Conservation (phyloP, 23 red algal genomes). For the Chondrus crispus region DNA sequence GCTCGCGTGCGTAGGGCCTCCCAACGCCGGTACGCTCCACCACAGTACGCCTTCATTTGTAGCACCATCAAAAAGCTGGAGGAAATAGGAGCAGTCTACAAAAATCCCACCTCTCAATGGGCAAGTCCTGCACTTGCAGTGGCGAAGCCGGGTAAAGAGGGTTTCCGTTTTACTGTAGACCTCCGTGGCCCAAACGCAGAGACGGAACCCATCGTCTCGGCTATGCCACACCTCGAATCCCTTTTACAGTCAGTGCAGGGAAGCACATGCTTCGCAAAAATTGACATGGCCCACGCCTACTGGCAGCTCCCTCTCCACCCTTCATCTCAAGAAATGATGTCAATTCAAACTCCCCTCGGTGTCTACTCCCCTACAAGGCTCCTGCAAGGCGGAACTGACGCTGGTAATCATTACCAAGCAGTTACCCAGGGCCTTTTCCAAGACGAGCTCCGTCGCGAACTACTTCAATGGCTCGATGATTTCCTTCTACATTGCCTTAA, state of each 20-base stretch:
- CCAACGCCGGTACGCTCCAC: neutral
- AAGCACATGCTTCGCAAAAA: slow-evolving; percentile 30
- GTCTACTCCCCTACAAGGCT: neutral
- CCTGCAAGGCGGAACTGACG: neutral
- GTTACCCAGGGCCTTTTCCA: neutral
- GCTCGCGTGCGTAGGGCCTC: neutral
- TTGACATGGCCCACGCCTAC: slow-evolving; percentile 19
- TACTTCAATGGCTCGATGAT: slow-evolving; percentile 22
- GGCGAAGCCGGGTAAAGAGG: neutral
- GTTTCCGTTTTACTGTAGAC: slow-evolving; percentile 36
- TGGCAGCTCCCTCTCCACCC: slow-evolving; percentile 24
- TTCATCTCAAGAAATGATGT: slow-evolving; percentile 26
- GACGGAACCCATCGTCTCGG: neutral
- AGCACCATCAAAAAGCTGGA: neutral
- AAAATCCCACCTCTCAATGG: neutral
- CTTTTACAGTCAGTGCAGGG: neutral
- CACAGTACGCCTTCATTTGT: neutral
- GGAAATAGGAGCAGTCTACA: neutral
- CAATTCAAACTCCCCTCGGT: neutral
- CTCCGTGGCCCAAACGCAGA: slow-evolving; percentile 10
- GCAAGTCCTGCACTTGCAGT: neutral
- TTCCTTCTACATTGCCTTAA: slow-evolving; percentile 1
- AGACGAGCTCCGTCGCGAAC: neutral
- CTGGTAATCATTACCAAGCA: slow-evolving; percentile 37
- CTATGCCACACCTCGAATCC: slow-evolving; percentile 30